Base-by-base conservation (phyloP, 352 stramenopile genomes). In the Globisporangium viniferum region DNA sequence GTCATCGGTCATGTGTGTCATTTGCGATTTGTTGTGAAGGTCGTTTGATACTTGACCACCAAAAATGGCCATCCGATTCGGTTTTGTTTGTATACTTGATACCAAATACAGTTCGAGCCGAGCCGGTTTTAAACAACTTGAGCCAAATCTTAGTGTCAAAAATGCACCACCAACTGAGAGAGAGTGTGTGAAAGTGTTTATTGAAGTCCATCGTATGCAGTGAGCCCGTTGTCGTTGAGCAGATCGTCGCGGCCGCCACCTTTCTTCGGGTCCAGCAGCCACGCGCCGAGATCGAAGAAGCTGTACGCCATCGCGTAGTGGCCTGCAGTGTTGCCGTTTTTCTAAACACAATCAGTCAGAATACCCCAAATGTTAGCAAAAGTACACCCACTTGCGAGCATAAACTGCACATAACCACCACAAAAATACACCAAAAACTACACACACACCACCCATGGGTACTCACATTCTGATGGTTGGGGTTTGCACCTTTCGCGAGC, bases 271-370 rank as follows among this genome's bases (percentile, higher is more conserved):
- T 95, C 86, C 64, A 98, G 80, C 18, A 98, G 78, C 79, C 89
- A 97, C 76, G 96, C 93, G 36, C 88, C 91, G 22, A 98, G 68
- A 73, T 98, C 94, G 69, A 93, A 93, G 74, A 93, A 93, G 75
- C 79, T 93, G 78, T 96, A 97, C 18, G 88, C 83, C 85, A 98
- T 95, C 31, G 94, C 94, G 75, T 97, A 98, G 72, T 98, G 94
- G 46, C 97, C 84, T 0, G 93, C 80, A 1, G 94, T 98, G 70
- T 98, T 96, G 33, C 94, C 94, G 53, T 85, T 75, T 75, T 83
- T 89, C 81, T 90, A 61, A 29, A 14, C 24, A 53, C 24, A 67
- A 31, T 49, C n/a, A 46, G 3, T 44, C 12, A 51, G 3, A 39
- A 12, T 15, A 18, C 20, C 51, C 2, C 41, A 24, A 5, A 15